Percentiles rank a stretch among this genome's conserved stretches.
These are phyloP conservation scores for Dimocarpus longan DNA, from an alignment of 345 rosid genomes.

Conservation along the genomic window DNA sequence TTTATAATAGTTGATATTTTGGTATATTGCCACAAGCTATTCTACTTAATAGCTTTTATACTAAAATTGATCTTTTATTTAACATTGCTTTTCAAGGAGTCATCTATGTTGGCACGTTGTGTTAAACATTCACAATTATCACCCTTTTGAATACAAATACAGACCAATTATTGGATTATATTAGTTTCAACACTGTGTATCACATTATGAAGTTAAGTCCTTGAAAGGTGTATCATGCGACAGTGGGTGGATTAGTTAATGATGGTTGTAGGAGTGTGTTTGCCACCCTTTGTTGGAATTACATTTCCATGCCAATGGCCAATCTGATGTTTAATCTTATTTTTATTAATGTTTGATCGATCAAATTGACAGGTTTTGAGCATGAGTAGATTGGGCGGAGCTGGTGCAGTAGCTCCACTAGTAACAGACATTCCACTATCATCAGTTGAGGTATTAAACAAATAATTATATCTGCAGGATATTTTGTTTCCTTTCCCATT, in stretches of 20 bases:
- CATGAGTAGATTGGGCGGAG: conserved; percentile 98
- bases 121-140: neutral
- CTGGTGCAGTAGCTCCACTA: conserved; percentile 99
- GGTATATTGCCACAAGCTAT: neutral
- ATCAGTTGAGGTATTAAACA: conserved; percentile 76
- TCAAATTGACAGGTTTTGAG: conserved; percentile 81
- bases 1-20: neutral
- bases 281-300: neutral
- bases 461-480: neutral
- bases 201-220: neutral
- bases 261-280: neutral
- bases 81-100: conserved; percentile 10
- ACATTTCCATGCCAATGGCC: conserved; percentile 3
- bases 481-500: conserved; percentile 7
- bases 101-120: neutral
- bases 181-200: neutral
- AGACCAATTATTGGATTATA: conserved; percentile 9
- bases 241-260: conserved; percentile 11
- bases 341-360: conserved; percentile 23
- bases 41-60: neutral
- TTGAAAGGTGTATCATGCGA: neutral
- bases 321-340: neutral
- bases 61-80: conserved; percentile 3
- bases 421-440: conserved; percentile 92
- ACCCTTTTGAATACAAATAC: neutral